Conservation (phyloP, 306 rosid genomes). For the Canavalia ensiformis region DNA sequence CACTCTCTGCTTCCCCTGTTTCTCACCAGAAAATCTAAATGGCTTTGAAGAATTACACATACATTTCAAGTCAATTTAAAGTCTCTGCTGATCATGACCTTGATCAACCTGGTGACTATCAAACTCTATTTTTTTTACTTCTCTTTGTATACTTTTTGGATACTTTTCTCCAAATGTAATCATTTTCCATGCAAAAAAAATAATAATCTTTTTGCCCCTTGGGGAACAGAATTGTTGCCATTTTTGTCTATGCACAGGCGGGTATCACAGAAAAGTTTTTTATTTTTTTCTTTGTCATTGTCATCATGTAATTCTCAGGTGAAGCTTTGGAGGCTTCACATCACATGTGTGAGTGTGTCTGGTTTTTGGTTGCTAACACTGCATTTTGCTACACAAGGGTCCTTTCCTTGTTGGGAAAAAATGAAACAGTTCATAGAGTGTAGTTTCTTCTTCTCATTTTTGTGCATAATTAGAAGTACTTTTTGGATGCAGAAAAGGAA, state of each 20-base stretch:
- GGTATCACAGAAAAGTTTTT: constrained; percentile 12
- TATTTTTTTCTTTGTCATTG: constrained; percentile 15
- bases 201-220: not conserved
- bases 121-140: constrained; percentile 1
- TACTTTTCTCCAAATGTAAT: not conserved
- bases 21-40: not conserved
- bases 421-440: constrained; percentile 18
- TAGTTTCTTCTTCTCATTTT: not conserved
- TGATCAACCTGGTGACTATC: not conserved
- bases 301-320: not conserved
- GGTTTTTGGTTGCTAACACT: constrained; percentile 3
- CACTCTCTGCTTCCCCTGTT: constrained; percentile 1
- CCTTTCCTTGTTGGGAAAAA: constrained; percentile 10
- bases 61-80: constrained; percentile 1
- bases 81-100: constrained; percentile 7
- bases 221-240: constrained; percentile 13
- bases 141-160: constrained; percentile 3
- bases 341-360: constrained; percentile 40
- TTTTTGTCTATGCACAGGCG: constrained; percentile 20
- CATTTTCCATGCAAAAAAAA: constrained; percentile 9
- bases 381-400: not conserved
- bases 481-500: not conserved
- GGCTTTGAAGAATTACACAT: not conserved
- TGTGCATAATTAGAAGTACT: not conserved
- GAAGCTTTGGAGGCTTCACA: constrained; percentile 23